These are phyloP conservation scores for Nigrospora oryzae DNA, from an alignment of 2,329 filamentous ascomycete species.

Conservation along the genomic window DNA sequence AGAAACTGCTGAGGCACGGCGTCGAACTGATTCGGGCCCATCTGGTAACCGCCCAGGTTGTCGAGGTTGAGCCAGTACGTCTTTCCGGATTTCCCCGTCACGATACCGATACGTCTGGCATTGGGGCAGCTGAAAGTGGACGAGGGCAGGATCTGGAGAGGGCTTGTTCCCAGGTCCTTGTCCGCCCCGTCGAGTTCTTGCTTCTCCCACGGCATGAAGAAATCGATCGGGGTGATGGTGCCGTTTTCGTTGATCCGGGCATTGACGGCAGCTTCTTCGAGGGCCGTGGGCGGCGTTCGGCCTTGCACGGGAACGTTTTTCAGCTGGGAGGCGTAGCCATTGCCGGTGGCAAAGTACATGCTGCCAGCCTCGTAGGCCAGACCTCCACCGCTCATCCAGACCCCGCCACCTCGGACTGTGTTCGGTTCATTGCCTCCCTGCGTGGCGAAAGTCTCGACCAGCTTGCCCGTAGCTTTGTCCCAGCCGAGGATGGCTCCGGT, in stretches of 20 bases:
- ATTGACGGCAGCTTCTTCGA: slow-evolving; percentile 41
- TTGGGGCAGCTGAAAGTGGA: slow-evolving; percentile 32
- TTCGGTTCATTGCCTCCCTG: slow-evolving; percentile 31
- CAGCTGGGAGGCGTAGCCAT: slow-evolving; percentile 38
- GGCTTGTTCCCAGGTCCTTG: slow-evolving; percentile 37
- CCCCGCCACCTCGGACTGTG: slow-evolving; percentile 28
- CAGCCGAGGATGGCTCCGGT: slow-evolving; percentile 40
- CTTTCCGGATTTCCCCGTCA: slow-evolving; percentile 41
- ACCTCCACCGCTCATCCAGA: slow-evolving; percentile 42
- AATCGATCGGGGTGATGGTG: slow-evolving; percentile 32
- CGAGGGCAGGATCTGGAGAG: slow-evolving; percentile 32
- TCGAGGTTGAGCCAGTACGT: slow-evolving; percentile 40
- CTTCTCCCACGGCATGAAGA: slow-evolving; percentile 43
- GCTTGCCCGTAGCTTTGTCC: slow-evolving; percentile 32
- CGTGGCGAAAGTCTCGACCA: slow-evolving; percentile 33
- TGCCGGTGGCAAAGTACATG: slow-evolving; percentile 38
- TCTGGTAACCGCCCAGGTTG: slow-evolving; percentile 39
- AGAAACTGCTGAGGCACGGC: slow-evolving; percentile 32
- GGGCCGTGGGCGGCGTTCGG: slow-evolving; percentile 30
- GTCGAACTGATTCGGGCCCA: slow-evolving; percentile 31
- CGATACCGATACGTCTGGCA: slow-evolving; percentile 35
- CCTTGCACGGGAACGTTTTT: slow-evolving; percentile 32
- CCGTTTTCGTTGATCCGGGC: slow-evolving; percentile 35
- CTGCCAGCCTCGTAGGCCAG: slow-evolving; percentile 34
- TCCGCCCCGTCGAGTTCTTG: slow-evolving; percentile 38